Percentiles rank a stretch among this genome's conserved stretches.
These are phyloP conservation scores for Penicillium palitans DNA, from an alignment of 2,329 filamentous ascomycete genomes.

Conservation along the genomic window DNA sequence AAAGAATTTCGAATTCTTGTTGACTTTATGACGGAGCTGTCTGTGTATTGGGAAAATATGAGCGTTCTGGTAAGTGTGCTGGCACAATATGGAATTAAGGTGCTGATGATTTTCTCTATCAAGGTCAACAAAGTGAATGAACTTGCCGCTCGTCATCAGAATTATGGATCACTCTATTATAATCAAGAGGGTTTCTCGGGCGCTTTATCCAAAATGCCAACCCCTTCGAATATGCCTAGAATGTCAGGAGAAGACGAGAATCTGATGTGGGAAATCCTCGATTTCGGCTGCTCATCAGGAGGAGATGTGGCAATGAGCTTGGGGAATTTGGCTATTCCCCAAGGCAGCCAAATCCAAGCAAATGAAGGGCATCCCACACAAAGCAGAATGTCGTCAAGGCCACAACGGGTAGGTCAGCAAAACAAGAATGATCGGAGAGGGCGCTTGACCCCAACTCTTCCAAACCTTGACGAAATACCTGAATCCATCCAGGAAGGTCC, in stretches of 20 bases:
- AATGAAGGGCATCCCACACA: background rate
- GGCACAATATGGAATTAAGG: background rate
- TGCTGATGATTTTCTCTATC: background rate
- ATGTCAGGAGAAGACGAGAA: constrained; percentile 28
- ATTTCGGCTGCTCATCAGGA: constrained; percentile 22
- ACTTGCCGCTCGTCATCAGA: constrained; percentile 24
- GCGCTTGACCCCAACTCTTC: background rate
- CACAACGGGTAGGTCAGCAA: background rate
- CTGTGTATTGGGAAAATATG: constrained; percentile 26
- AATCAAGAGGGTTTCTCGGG: constrained; percentile 29
- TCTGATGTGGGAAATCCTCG: constrained; percentile 31
- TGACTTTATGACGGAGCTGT: constrained; percentile 24
- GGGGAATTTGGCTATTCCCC: background rate
- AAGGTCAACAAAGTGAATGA: constrained; percentile 24
- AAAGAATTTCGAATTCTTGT: constrained; percentile 26
- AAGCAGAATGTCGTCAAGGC: background rate
- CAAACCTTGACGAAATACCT: background rate
- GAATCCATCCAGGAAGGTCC: constrained; percentile 3
- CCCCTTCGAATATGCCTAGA: constrained; percentile 25
- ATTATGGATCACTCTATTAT: constrained; percentile 28
- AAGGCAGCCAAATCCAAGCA: background rate
- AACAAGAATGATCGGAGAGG: background rate
- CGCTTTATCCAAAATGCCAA: constrained; percentile 26
- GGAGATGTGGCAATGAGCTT: background rate
- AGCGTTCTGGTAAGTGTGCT: constrained; percentile 20